These are phyloP conservation scores for Exophiala phaeomuriformis DNA, from an alignment of 2,329 filamentous ascomycete genomes.

Conservation along the genomic window DNA sequence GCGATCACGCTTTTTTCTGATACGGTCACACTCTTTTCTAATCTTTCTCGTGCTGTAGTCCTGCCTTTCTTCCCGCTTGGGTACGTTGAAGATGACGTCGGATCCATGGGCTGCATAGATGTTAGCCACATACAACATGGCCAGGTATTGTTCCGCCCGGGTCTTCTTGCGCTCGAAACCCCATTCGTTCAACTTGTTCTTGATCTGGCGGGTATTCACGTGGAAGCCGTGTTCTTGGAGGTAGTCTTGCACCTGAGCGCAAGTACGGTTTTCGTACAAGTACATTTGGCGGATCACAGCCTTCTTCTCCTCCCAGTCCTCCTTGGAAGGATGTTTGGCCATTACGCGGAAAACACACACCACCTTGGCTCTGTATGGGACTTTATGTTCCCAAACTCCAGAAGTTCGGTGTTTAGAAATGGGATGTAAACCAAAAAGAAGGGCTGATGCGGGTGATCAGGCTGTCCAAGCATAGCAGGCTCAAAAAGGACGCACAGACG, in stretches of 20 bases:
- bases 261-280: constrained; percentile 14
- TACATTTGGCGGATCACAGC: constrained; percentile 12
- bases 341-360: not conserved
- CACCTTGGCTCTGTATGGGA: too few species aligned
- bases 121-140: constrained; percentile 14
- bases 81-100: constrained; percentile 15
- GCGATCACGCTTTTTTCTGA: constrained; percentile 8
- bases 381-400: too few species aligned
- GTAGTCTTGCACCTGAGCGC: constrained; percentile 7
- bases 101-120: not conserved
- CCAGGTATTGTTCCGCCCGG: constrained; percentile 13
- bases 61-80: constrained; percentile 9
- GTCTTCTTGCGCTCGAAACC: constrained; percentile 20
- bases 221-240: constrained; percentile 11
- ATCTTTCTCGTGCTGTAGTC: constrained; percentile 8
- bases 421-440: not conserved
- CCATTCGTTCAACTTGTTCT: constrained; percentile 21
- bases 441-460: not conserved
- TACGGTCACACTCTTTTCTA: constrained; percentile 21
- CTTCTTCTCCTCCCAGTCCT: constrained; percentile 18
- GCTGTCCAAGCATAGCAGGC: not conserved
- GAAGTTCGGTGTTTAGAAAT: too few species aligned
- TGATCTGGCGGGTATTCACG: constrained; percentile 19
- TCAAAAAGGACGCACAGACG: not conserved
- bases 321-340: constrained; percentile 9